Evolutionary conservation across 2,329 filamentous ascomycete species (phyloP), one percentile per base, ranked within the genome.

Genomic region (Colletotrichum somersetense): DNA sequence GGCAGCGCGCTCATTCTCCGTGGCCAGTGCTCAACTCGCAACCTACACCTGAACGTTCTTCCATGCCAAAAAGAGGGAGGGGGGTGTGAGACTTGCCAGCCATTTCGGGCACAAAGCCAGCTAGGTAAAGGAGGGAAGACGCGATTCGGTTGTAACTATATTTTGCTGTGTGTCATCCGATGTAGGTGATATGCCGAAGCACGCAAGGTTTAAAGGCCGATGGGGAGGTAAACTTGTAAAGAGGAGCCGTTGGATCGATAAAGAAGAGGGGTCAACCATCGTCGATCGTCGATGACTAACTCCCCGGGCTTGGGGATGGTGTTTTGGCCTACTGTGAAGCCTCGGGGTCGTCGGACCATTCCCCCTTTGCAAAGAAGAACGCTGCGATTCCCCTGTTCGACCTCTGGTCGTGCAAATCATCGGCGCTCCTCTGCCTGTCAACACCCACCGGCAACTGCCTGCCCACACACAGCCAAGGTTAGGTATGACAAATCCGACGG

Each of bases 381-480:
- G 48, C 63, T 35, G 38, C 63, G 10, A 20, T 44, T 53, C 66
- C 56, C 46, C 23, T 58, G 67, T 63, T 63, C 58, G 69, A 30
- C 30, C 30, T 30, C 30, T 30, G 52, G 52, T 72, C 58, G 69
- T 52, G 58, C 67, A 59, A 14, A 42, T 6, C 14, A 58, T 52
- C 52, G 14, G 44, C 26, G 42, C 18, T 42, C 33, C 18, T 26
- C n/a, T 42, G 33, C 30, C 20, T 30, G 42, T 30, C 14, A 30
- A 30, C 30, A 30, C 30, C 30, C 30, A 30, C 30, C 30, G 4
- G 30, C 30, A 5, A 30, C 30, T 30, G 20, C 23, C 30, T 40
- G 33, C 7, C 33, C 30, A 26, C 35, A 16, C 30, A 30, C 30
- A 30, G 30, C 30, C 30, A 30, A 30, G 30, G 30, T 30, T 30